Evolutionary conservation across 23 red algal genomes (phyloP).

Genomic region (Gracilaria gracilis): DNA sequence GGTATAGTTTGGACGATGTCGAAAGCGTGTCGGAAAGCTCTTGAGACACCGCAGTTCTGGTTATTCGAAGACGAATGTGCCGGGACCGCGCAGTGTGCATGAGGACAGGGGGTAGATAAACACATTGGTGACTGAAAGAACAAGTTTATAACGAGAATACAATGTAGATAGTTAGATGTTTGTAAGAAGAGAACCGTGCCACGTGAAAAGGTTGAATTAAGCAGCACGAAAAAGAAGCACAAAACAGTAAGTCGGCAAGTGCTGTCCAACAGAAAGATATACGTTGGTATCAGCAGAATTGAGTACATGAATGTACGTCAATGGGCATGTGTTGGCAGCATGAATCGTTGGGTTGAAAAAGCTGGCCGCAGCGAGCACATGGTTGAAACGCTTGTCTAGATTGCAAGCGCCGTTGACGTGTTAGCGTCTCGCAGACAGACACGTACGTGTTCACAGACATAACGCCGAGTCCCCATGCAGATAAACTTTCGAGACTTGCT

Average conservation of each 20-base stretch:
- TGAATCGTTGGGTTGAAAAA: background rate
- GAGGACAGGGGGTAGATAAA: background rate
- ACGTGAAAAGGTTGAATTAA: background rate
- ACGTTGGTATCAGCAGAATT: slow-evolving; percentile 23
- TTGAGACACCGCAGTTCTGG: background rate
- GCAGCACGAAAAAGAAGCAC: slow-evolving; percentile 10
- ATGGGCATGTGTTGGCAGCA: background rate
- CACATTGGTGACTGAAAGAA: background rate
- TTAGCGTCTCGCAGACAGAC: slow-evolving; percentile 11
- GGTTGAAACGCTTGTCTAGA: background rate
- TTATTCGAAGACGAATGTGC: background rate
- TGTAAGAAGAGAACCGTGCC: slow-evolving; percentile 3
- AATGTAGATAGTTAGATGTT: slow-evolving; percentile 34
- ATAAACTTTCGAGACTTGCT: background rate
- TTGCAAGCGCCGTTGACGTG: background rate
- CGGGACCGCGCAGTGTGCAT: background rate
- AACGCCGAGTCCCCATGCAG: background rate
- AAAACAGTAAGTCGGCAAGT: slow-evolving; percentile 12
- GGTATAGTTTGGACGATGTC: background rate
- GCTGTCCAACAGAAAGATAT: background rate
- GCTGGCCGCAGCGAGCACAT: background rate
- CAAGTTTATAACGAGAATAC: slow-evolving; percentile 13
- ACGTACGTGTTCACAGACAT: background rate
- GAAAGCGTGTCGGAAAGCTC: background rate
- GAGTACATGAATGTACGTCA: background rate